Evolutionary conservation across 768 basidiomycete species (phyloP), one percentile per base, ranked within the genome.

Genomic region (Cyathus striatus): DNA sequence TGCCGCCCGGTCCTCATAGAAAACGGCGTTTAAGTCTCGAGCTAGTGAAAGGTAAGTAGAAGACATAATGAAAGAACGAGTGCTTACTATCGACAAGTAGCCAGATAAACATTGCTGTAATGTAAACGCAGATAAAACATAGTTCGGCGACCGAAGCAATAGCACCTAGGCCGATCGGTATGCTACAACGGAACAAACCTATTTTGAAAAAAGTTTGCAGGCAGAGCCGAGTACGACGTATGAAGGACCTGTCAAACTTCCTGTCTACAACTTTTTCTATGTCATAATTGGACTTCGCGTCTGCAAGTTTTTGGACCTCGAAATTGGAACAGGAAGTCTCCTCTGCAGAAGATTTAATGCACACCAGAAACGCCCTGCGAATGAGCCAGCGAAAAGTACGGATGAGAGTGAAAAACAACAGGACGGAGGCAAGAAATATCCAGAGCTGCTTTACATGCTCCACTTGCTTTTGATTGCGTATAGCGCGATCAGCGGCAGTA

Each of bases 21-120:
- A 60, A 52, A 52, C 57, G 30, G 57, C 59, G 49, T 53, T 57
- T 42, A 63, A 56, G 46, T 59, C 53, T 16, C 55, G 57, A 39
- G 64, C 64, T 66, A 57, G 46, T 53, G 56, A 41, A 50, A 51
- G 17, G 22, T 47, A 10, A 51, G 39, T 6, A 57, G 48, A 39
- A 54, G 44, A 48, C 32, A 40, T 23, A 27, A 18, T 23, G 23
- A 33, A 1, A 26, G n/a, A 10, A 21, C 14, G 22, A 36, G 20
- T 17, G 55, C 72, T 55, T 49, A 79, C 79, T 69, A 38, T 73
- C 61, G 25, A 68, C 49, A 20, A 79, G 62, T 1, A 71, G 62
- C 62, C 69, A 71, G 0, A 58, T 49, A 30, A 79, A 54, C 46
- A 75, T 66, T 17, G 67, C 63, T 4, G 61, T 59, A 14, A 76